Evolutionary conservation across 352 stramenopile species (phyloP).

Genomic region (Hyaloperonospora brassicae): DNA sequence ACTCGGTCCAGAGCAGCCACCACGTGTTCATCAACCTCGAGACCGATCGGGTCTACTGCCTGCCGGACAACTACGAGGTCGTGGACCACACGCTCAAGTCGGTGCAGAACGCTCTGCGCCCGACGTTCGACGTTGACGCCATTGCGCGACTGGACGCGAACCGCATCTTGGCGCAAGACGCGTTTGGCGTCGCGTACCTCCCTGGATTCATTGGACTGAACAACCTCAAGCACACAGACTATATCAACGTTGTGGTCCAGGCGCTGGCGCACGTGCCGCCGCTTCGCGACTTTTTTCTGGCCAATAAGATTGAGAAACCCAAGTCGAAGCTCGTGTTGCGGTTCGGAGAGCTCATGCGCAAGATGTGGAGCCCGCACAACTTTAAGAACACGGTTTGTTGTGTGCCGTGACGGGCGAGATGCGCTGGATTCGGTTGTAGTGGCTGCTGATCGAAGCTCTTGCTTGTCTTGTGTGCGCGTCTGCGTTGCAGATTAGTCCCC

Average conservation of each 20-base stretch:
- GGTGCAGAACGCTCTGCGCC: constrained; percentile 91
- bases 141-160: constrained; percentile 89
- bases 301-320: constrained; percentile 40
- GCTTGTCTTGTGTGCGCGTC: constrained; percentile 13
- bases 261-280: constrained; percentile 92
- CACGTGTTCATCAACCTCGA: constrained; percentile 97
- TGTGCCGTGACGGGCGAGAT: not conserved
- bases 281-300: constrained; percentile 95
- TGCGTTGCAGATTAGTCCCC: constrained; percentile 80
- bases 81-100: constrained; percentile 91
- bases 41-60: constrained; percentile 93
- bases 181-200: constrained; percentile 95
- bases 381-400: constrained; percentile 95
- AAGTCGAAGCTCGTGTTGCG: constrained; percentile 83
- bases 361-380: constrained; percentile 96
- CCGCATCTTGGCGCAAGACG: constrained; percentile 87
- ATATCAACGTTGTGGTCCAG: constrained; percentile 96
- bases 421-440: not conserved
- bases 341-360: constrained; percentile 94
- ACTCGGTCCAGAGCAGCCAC: constrained; percentile 94
- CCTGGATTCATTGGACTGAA: constrained; percentile 97
- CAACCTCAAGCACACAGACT: constrained; percentile 97
- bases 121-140: constrained; percentile 74
- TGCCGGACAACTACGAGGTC: constrained; percentile 99
- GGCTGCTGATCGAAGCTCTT: constrained; percentile 3